Percentiles rank a stretch among this genome's conserved stretches.
Conservation (phyloP, 2,329 filamentous ascomycete species). For the Uncinocarpus reesii region DNA sequence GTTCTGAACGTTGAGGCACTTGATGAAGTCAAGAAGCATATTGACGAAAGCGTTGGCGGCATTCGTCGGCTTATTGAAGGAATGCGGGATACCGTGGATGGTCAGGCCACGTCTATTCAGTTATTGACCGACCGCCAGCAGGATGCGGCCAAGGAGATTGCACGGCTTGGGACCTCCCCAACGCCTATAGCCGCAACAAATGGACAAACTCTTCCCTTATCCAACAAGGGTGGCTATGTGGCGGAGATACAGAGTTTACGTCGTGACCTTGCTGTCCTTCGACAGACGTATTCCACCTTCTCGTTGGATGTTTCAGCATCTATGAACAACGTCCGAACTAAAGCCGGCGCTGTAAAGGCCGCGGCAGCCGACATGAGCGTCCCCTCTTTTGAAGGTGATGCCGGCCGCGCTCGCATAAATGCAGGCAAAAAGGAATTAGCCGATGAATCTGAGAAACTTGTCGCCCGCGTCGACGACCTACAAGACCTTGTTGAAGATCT, state of each 20-base stretch:
- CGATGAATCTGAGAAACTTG: conserved; percentile 78
- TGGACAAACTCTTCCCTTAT: not conserved
- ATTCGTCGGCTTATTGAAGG: conserved; percentile 76
- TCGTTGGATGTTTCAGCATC: conserved; percentile 78
- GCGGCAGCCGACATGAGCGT: conserved; percentile 60
- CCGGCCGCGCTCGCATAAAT: conserved; percentile 76
- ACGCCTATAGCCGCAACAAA: conserved; percentile 24
- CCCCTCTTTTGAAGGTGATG: conserved; percentile 63
- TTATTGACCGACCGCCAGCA: conserved; percentile 83
- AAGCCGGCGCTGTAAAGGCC: conserved; percentile 70
- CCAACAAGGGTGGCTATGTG: conserved; percentile 50
- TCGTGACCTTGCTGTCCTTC: conserved; percentile 78
- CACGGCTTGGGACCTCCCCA: conserved; percentile 49
- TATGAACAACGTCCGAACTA: conserved; percentile 71
- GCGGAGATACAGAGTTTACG: conserved; percentile 71
- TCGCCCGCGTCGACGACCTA: conserved; percentile 88
- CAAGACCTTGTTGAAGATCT: conserved; percentile 94
- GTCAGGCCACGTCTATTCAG: conserved; percentile 71
- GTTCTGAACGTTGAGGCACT: conserved; percentile 86
- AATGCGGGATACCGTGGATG: conserved; percentile 71
- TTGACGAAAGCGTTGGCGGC: conserved; percentile 79
- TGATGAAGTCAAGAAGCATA: conserved; percentile 92
- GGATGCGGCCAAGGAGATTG: conserved; percentile 79
- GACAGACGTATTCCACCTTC: conserved; percentile 88
- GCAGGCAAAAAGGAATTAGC: conserved; percentile 78